Base-by-base conservation (phyloP, 2,329 filamentous ascomycete genomes). In the Alternaria triticina region DNA sequence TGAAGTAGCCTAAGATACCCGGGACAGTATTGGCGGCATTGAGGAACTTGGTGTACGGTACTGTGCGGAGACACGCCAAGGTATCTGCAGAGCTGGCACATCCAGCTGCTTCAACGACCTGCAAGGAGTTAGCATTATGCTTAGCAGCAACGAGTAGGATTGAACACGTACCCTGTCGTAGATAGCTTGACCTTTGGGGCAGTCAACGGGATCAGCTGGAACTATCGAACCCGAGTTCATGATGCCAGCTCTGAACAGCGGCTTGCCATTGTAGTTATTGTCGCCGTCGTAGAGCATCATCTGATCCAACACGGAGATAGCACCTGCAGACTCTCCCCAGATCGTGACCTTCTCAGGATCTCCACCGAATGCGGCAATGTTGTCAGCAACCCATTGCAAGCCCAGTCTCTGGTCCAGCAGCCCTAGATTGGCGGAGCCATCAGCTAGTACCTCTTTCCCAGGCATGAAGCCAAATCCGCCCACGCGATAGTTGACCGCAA, bases 311-410 rank as follows among this genome's bases (percentile, higher is more conserved):
- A 92, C 90, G 0, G 90, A 93, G 65, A 94, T 93, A 13, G 77
- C 68, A 12, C 83, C 82, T 8, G 80, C 77, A 43, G 68, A 73
- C 74, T 94, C 89, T 25, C 92, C 92, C 89, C 90, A 93, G 62
- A 95, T 90, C 0, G 91, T 94, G 6, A 94, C 91, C 76, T 91
- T 91, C n/a, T 84, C 82, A 0, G 91, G 89, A 74, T 95, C 91
- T 13, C 93, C 93, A 10, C 93, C 93, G 74, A 96, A 96, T 0
- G 87, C 84, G 1, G 82, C 88, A 60, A 95, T 93, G 68, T 94
- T 93, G 70, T 93, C 90, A 8, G 90, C 88, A 1, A 92, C 87
- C 92, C 92, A 95, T 74, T 94, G 81, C 7, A 95, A 82, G 0
- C 87, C 91, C 67, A 91, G 83, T 33, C 90, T 85, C 71, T 94